Base-by-base conservation (phyloP, 768 basidiomycete species). In the Coprinopsis sp. region DNA sequence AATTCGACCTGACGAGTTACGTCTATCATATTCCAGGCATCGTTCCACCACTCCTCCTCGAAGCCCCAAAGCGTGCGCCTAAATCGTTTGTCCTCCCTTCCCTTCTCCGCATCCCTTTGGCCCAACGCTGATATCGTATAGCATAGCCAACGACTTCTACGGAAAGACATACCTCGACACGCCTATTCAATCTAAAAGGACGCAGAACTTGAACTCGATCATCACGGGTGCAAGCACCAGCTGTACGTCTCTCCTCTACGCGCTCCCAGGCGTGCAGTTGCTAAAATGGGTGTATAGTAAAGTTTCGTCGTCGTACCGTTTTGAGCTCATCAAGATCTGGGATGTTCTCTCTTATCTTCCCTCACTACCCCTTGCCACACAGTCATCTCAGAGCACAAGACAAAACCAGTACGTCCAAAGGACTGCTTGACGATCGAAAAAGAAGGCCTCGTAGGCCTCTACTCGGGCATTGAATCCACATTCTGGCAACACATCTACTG, bases 51-150 rank as follows among this genome's bases (percentile, higher is more conserved):
- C 67, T 99, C 8, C 78, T 98, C 58, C 71, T 99, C 36, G 96
- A 99, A 67, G 96, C 96, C 12, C 96, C 96, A 2, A 99, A 99
- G 71, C 84, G 96, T 67, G 96, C 96, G 13, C 89, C 93, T 38
- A 99, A 98, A 77, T 90, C 89, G 87, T 87, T 53, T 51, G 81
- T 70, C 33, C 19, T 45, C 19, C 40, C 28, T 7, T 21, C 30
- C n/a, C n/a, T n/a, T n/a, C n/a, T n/a, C n/a, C n/a, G n/a, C n/a
- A 14, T n/a, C 27, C 22, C 7, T 16, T 28, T 33, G 16, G 34
- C n/a, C n/a, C n/a, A n/a, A n/a, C n/a, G n/a, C 22, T 29, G 6
- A 46, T 33, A 37, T 38, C 29, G 40, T 48, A 28, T 48, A 53
- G 56, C 53, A 89, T 90, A 21, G 76, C 89, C 7, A 94, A 94